Base-by-base conservation (phyloP, 257 asterid species). In the Salvia splendens region DNA sequence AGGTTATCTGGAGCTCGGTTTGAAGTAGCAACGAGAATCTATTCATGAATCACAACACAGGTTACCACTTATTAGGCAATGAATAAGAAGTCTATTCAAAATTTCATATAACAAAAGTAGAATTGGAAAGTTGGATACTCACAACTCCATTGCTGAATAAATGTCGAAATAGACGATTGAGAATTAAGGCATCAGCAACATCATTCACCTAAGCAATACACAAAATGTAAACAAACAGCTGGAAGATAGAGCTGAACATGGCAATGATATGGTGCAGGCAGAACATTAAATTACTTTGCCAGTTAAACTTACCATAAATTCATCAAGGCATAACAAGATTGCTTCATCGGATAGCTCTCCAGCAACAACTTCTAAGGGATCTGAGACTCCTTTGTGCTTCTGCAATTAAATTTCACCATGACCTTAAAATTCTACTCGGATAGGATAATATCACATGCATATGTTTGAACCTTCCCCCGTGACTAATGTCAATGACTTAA, bases 1-100 rank as follows among this genome's bases (percentile, higher is more conserved):
- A 92, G 98, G 12, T 87, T 85, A 77, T 92, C 95, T 3, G 98
- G 97, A 55, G 97, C 96, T 70, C 98, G 93, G 64, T 92, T 92
- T 55, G 98, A 89, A 58, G 98, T 92, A 56, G 98, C 58, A 70
- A 93, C 92, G 33, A 93, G 97, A 78, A 93, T 85, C 98, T 91
- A 68, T 42, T 67, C 64, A 61, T 43, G 41, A 38, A 56, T 50
- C 61, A 67, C 42, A 58, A 48, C 48, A 57, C 42, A 69, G 54
- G 10, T 63, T 35, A 64, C 16, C 12, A 40, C 54, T 32, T 15
- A 56, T 17, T 43, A 45, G 28, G 59, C 16, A 24, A 2, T n/a
- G 62, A 64, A 12, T 43, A 59, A 55, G n/a, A 59, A 55, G n/a
- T 62, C 40, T 42, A 63, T 7, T 15, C 36, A 28, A 40, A 24